Conservation (phyloP, 2,329 filamentous ascomycete species). For the Cryphonectria naterciae region DNA sequence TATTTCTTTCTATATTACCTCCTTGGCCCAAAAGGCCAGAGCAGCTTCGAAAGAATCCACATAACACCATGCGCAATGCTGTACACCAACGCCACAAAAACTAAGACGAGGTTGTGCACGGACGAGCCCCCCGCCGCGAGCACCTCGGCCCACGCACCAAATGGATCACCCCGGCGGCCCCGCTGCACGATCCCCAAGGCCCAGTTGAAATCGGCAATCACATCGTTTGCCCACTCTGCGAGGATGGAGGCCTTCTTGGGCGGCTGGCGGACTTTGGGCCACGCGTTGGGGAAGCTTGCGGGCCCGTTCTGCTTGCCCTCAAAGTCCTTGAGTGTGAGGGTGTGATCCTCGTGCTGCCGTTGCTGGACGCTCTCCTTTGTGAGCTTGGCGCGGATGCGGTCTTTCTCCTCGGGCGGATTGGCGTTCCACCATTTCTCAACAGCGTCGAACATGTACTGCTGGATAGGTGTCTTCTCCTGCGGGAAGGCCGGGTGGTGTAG, state of each 20-base stretch:
- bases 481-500: slow-evolving; percentile 70
- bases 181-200: slow-evolving; percentile 19
- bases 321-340: slow-evolving; percentile 36
- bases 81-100: slow-evolving; percentile 24
- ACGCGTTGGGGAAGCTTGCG: slow-evolving; percentile 36
- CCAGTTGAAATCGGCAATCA: slow-evolving; percentile 29
- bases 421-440: slow-evolving; percentile 61
- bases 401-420: slow-evolving; percentile 31
- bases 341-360: slow-evolving; percentile 37
- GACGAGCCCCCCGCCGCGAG: slow-evolving; percentile 15
- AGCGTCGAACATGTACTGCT: slow-evolving; percentile 67
- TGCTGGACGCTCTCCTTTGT: slow-evolving; percentile 36
- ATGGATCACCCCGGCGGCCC: slow-evolving; percentile 14
- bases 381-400: slow-evolving; percentile 34
- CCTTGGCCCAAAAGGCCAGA: slow-evolving; percentile 16
- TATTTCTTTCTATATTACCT: neutral
- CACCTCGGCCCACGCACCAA: slow-evolving; percentile 17
- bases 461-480: slow-evolving; percentile 55
- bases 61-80: neutral
- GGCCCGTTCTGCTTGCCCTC: slow-evolving; percentile 33
- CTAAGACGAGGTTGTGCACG: slow-evolving; percentile 17
- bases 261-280: slow-evolving; percentile 34
- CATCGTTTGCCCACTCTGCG: slow-evolving; percentile 32
- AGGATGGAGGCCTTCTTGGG: slow-evolving; percentile 35
- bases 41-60: slow-evolving; percentile 14